Percentiles rank a stretch among this genome's conserved stretches.
Conservation (phyloP, 768 basidiomycete species). For the Sistotremastrum niveocremeum region DNA sequence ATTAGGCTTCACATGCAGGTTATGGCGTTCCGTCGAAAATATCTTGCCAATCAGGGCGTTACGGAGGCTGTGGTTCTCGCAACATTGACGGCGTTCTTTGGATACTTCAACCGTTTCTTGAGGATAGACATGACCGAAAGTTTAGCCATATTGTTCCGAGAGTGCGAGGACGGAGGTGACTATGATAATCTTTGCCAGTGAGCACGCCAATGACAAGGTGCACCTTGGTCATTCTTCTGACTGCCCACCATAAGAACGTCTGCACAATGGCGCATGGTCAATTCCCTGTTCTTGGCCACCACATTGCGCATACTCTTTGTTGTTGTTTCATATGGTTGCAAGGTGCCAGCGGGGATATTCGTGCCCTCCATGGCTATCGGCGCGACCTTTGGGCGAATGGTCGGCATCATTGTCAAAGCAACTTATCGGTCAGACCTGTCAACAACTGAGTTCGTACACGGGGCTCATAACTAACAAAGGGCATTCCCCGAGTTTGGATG, state of each 20-base stretch:
- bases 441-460: not conserved
- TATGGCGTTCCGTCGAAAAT: constrained; percentile 86
- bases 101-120: constrained; percentile 89
- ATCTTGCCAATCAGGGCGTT: constrained; percentile 71
- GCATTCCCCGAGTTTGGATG: constrained; percentile 74
- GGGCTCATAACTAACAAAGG: constrained; percentile 24
- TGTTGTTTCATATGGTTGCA: constrained; percentile 87
- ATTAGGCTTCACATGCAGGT: constrained; percentile 96
- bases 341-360: constrained; percentile 96
- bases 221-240: constrained; percentile 4
- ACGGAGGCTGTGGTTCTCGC: constrained; percentile 84
- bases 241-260: constrained; percentile 41
- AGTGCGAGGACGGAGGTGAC: constrained; percentile 88
- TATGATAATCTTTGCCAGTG: constrained; percentile 93
- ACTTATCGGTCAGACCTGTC: constrained; percentile 50
- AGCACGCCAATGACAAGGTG: constrained; percentile 19
- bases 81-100: constrained; percentile 77
- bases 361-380: constrained; percentile 99
- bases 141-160: constrained; percentile 87
- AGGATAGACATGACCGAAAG: constrained; percentile 97
- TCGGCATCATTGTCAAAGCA: constrained; percentile 93
- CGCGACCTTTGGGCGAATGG: constrained; percentile 92
- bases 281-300: constrained; percentile 83
- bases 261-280: constrained; percentile 89
- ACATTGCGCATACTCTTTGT: constrained; percentile 78